Conservation (phyloP, 73 alveolate species). For the Symbiodinium pilosum region DNA sequence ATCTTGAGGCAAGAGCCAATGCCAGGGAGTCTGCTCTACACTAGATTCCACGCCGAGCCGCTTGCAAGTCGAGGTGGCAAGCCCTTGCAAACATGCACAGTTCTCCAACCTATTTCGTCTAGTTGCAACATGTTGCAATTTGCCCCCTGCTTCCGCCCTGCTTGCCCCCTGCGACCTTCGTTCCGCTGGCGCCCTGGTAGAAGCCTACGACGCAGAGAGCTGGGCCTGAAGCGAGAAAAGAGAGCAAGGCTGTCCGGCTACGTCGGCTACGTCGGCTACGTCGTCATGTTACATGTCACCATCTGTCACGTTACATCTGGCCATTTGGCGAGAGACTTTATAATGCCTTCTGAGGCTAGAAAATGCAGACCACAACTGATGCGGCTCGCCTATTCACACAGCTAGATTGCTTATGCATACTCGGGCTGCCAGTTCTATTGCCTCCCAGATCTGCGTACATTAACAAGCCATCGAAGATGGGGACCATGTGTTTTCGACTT, state of each 20-base stretch:
- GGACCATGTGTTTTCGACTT: no score
- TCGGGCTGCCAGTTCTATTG: no score
- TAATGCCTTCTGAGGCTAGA: neutral
- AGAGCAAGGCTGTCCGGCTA: neutral
- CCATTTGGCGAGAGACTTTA: neutral
- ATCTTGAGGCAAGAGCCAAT: neutral
- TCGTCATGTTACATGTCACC: neutral
- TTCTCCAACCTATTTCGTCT: neutral
- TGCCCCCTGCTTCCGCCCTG: no score
- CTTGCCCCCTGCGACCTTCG: no score
- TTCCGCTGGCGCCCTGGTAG: constrained; percentile 1
- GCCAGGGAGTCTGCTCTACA: neutral
- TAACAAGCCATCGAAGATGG: no score
- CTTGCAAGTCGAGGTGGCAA: neutral
- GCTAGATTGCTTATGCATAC: no score
- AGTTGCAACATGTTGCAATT: no score
- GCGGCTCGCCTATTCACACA: no score
- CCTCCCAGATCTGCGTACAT: no score
- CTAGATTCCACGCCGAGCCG: neutral
- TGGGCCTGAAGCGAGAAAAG: neutral
- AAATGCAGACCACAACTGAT: neutral
- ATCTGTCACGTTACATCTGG: neutral
- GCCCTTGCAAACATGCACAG: neutral
- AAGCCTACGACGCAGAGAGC: neutral
- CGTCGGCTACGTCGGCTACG: neutral